Base-by-base conservation (phyloP, 2,329 filamentous ascomycete genomes). In the Cyphellophora attinorum region DNA sequence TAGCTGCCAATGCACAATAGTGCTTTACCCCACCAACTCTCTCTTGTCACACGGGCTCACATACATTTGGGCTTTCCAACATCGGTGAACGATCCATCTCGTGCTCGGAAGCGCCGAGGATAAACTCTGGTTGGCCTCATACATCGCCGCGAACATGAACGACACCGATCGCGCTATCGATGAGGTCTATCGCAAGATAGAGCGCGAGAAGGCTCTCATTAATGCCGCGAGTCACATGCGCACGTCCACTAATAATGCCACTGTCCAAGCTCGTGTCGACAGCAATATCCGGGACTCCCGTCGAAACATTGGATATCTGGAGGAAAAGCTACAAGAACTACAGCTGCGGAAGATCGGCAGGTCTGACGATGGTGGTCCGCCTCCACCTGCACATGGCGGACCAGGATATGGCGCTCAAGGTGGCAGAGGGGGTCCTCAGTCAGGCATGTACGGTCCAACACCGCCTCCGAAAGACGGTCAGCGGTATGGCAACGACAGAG, bases 111-210 rank as follows among this genome's bases (percentile, higher is more conserved):
- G n/a, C n/a, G n/a, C n/a, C n/a, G n/a, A n/a, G n/a, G n/a, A n/a
- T n/a, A n/a, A n/a, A n/a, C n/a, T n/a, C n/a, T n/a, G n/a, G n/a
- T n/a, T n/a, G n/a, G n/a, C n/a, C n/a, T n/a, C n/a, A n/a, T n/a
- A n/a, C n/a, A n/a, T 12, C 27, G 5, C 29, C 11, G 55, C 58
- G 59, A 66, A 48, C 56, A 77, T 76, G 66, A 67, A 65, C 43
- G 67, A 66, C 56, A 65, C 74, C 57, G 72, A 79, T 55, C 70
- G 76, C 49, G 68, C 75, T 46, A 71, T 78, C 62, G 77, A 77
- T 63, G 82, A 85, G 61, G 86, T 98, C 65, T 78, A 82, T 66
- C 82, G 80, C 68, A 96, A 98, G 81, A 96, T 98, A 62, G 85
- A 95, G 70, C 80, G 89, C 59, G 91, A 98, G 65, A 89, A 88